Evolutionary conservation across 2,329 filamentous ascomycete genomes (phyloP), one percentile per base, ranked within the genome.

Genomic region (Diaporthe destruens): DNA sequence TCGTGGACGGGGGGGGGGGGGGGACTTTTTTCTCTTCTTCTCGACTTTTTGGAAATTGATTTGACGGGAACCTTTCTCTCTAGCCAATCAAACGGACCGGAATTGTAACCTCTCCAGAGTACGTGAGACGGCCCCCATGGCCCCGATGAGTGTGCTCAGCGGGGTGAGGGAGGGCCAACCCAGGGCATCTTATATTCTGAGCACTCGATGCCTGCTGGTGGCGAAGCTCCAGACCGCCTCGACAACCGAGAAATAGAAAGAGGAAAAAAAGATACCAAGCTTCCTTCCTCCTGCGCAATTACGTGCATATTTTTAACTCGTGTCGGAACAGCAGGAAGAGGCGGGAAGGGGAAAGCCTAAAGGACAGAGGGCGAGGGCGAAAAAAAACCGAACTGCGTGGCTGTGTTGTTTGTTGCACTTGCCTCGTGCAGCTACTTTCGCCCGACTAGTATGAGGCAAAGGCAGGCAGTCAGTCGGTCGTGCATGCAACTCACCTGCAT

Each of bases 221-320:
- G 61, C 61, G 29, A 53, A 11, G 7, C 44, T 23, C 61, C 61
- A 53, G 61, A 66, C 61, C 61, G 61, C 61, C 61, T 53, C 61
- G 42, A n/a, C 16, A 34, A 56, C 25, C 53, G 23, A 51, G 47
- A 34, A 14, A 29, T 20, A 29, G 1, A 3, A 23, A 44, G 7
- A 44, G 7, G 7, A 7, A 6, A 32, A 47, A 11, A 14, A 1
- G 14, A 47, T n/a, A 53, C 29, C 9, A 34, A 56, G 42, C 7
- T 25, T 25, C 18, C 25, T 9, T 6, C 25, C 39, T 57, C 53
- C 39, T 49, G 54, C 47, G 44, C 32, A 54, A 23, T 32, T 25
- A 32, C 32, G 55, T 59, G 55, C 54, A 51, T 25, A 12, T 36
- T 25, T 25, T 25, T 1, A 3, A 42, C 51, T 25, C 67, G 42